phyloP scores from a whole-genome alignment of 1,139 yeast genomes.

The Kluyveromyces sp. region DNA sequence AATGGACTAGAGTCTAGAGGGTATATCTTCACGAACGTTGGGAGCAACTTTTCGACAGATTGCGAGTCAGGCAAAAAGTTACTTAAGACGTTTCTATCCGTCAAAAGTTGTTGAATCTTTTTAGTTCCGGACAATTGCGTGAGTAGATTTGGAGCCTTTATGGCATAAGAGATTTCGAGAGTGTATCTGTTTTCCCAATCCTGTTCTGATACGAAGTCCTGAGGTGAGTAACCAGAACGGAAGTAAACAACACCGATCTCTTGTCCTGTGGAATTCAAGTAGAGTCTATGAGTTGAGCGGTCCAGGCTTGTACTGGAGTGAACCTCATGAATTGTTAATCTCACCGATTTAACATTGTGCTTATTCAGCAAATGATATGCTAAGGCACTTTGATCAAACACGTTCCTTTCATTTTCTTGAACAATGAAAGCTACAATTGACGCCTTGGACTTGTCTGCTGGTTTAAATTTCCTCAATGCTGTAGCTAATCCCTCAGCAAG shows the following conservation, averaged over 20 bases:
- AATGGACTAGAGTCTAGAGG: slow-evolving; percentile 69
- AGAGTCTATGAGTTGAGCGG: slow-evolving; percentile 40
- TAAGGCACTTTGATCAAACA: slow-evolving; percentile 80
- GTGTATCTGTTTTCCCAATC: slow-evolving; percentile 74
- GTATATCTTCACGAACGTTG: slow-evolving; percentile 78
- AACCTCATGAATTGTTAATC: slow-evolving; percentile 64
- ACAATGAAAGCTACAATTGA: slow-evolving; percentile 65
- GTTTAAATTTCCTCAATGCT: slow-evolving; percentile 51
- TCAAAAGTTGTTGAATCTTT: slow-evolving; percentile 82
- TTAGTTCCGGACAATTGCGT: slow-evolving; percentile 92
- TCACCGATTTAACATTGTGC: slow-evolving; percentile 51
- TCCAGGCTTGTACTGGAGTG: slow-evolving; percentile 39
- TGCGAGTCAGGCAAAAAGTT: slow-evolving; percentile 37
- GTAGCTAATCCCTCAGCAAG: slow-evolving; percentile 67
- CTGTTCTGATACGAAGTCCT: slow-evolving; percentile 51
- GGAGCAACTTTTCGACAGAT: slow-evolving; percentile 34
- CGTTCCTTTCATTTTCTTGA: slow-evolving; percentile 80
- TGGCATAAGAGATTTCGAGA: slow-evolving; percentile 70
- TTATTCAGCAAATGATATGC: slow-evolving; percentile 61
- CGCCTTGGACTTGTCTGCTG: slow-evolving; percentile 18
- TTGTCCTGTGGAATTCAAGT: slow-evolving; percentile 46
- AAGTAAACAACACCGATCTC: slow-evolving; percentile 86
- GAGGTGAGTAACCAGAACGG: slow-evolving; percentile 82
- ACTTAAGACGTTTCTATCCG: slow-evolving; percentile 44
- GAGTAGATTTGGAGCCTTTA: slow-evolving; percentile 83